Conservation (phyloP, 106 monocot species). For the Narthecium ossifragum region DNA sequence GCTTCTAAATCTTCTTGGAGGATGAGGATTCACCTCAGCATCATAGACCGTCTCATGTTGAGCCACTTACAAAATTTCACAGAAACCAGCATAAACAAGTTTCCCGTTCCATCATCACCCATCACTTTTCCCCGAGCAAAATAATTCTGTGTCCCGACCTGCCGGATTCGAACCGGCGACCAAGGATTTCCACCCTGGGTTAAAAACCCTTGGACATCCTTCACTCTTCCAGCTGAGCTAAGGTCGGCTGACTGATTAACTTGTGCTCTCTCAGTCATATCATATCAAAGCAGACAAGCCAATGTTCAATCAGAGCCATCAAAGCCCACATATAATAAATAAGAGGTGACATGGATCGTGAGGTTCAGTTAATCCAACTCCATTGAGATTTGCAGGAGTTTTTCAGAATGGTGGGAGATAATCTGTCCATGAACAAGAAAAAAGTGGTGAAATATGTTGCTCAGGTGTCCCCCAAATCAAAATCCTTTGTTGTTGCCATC, state of each 20-base stretch:
- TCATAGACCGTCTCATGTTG: too few species aligned
- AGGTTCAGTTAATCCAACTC: background rate
- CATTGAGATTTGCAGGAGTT: background rate
- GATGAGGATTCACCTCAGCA: too few species aligned
- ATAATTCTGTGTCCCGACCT: too few species aligned
- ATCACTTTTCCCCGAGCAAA: too few species aligned
- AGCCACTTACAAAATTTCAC: too few species aligned
- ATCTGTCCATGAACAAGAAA: background rate
- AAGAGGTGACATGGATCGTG: background rate
- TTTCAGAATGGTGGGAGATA: background rate
- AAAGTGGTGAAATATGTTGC: background rate
- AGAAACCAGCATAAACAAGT: too few species aligned
- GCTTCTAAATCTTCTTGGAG: too few species aligned
- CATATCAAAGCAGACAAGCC: too few species aligned
- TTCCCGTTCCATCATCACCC: too few species aligned
- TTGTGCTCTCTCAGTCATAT: too few species aligned
- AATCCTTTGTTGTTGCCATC: background rate
- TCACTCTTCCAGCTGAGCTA: conserved; percentile 10
- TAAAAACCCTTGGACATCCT: background rate
- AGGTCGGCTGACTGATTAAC: background rate
- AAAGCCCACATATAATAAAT: too few species aligned
- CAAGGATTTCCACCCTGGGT: conserved; percentile 3
- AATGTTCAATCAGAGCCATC: background rate
- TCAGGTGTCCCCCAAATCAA: background rate
- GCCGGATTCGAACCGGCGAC: conserved; percentile 38